Base-by-base conservation (phyloP, 2,329 filamentous ascomycete species). In the Cercospora sp. region DNA sequence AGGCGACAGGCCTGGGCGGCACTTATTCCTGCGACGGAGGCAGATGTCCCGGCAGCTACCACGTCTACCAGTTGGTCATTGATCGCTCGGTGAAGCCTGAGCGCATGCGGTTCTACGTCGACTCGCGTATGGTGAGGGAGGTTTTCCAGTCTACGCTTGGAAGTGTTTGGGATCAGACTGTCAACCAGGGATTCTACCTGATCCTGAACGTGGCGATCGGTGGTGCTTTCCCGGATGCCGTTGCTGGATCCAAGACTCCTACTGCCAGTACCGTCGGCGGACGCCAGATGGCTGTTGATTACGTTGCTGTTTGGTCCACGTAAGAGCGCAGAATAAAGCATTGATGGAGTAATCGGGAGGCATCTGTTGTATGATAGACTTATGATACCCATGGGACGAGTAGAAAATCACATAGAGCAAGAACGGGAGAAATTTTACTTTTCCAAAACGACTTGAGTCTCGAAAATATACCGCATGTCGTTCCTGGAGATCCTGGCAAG, bases 171-270 rank as follows among this genome's bases (percentile, higher is more conserved):
- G 64, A 66, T 20, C 45, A 73, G 51, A 70, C 72, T 16, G 70
- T 75, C n/a, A 71, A 75, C 45, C 67, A 73, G 20, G 73, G 74
- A 5, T 72, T 71, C 57, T 77, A 72, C 63, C 55, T 77, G 18
- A 68, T 77, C 6, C 48, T 77, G 39, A 76, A 77, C 51, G 62
- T 77, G 9, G 76, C 76, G 6, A 75, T 77, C 42, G 76, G 76
- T 4, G 76, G 76, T 9, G 58, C 70, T 2, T 77, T 75, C 66
- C 76, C 76, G 1, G 70, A 76, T 63, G 74, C 72, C 5, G 63
- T 74, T 4, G 69, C 69, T 53, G 75, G 75, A 13, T 61, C 55
- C 23, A 69, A 66, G n/a, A 77, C 76, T 33, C 76, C 76, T 30
- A 70, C 67, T 30, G 36, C 62, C n/a, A 39, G 13, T 6, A 74